These are phyloP conservation scores for Nothomitra cinnamomea DNA, from an alignment of 2,329 filamentous ascomycete genomes.

Conservation along the genomic window DNA sequence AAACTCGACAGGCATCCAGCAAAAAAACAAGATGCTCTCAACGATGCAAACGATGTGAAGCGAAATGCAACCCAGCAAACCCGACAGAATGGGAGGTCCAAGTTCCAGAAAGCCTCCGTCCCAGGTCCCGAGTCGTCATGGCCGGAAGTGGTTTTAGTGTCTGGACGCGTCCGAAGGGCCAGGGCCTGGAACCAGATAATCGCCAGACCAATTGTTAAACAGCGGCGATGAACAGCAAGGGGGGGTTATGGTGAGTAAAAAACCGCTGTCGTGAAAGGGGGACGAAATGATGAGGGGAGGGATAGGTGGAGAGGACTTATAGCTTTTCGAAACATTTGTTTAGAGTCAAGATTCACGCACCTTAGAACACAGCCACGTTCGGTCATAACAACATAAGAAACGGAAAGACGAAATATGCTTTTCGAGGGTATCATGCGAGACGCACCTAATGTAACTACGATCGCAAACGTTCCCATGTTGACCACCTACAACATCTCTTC, in stretches of 20 bases:
- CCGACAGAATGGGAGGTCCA: not conserved
- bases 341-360: slow-evolving; percentile 4
- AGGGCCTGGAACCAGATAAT: not conserved
- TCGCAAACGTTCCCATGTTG: not conserved
- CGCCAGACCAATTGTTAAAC: not conserved
- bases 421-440: not conserved
- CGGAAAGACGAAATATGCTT: not conserved
- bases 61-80: not conserved
- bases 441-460: not conserved
- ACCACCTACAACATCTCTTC: slow-evolving; percentile 3
- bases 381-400: not conserved
- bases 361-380: not conserved
- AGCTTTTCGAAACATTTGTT: slow-evolving; percentile 1
- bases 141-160: not conserved
- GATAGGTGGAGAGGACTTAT: slow-evolving; percentile 2
- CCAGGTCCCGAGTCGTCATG: too few species aligned
- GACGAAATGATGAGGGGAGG: slow-evolving; percentile 1
- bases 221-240: not conserved
- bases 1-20: slow-evolving; percentile 1
- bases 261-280: slow-evolving; percentile 2
- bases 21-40: slow-evolving; percentile 3
- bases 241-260: not conserved
- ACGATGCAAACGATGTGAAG: not conserved
- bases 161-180: not conserved
- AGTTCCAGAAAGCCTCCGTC: not conserved